phyloP scores from a whole-genome alignment of 306 rosid genomes.

The Dicorynia guianensis region DNA sequence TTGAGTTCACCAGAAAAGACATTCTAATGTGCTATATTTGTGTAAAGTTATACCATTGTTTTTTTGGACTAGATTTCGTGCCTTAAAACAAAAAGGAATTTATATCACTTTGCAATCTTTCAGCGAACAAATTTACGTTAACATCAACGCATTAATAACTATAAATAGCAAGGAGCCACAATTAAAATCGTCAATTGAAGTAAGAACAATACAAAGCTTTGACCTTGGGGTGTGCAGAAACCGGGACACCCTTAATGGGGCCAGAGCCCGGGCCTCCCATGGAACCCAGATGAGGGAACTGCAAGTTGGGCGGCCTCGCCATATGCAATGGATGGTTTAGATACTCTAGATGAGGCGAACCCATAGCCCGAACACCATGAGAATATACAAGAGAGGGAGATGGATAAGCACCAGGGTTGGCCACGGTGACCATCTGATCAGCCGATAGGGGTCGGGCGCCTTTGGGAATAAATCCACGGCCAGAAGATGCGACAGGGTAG shows the following conservation, averaged over 20 bases:
- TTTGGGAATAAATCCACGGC: slow-evolving; percentile 55
- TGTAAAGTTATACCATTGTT: background rate
- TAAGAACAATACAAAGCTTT: background rate
- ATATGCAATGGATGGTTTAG: slow-evolving; percentile 50
- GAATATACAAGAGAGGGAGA: slow-evolving; percentile 54
- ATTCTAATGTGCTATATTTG: background rate
- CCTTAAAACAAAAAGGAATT: slow-evolving; percentile 8
- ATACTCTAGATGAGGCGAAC: slow-evolving; percentile 49
- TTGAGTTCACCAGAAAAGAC: background rate
- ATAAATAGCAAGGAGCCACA: background rate
- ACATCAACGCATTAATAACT: background rate
- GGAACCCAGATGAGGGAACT: slow-evolving; percentile 46
- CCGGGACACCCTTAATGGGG: slow-evolving; percentile 49
- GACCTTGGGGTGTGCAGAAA: slow-evolving; percentile 56
- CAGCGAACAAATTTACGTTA: background rate
- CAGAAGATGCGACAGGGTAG: slow-evolving; percentile 67
- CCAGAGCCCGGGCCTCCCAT: slow-evolving; percentile 1
- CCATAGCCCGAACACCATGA: slow-evolving; percentile 47
- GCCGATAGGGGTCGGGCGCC: slow-evolving; percentile 36
- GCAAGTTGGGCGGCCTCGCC: slow-evolving; percentile 51
- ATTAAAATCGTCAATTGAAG: background rate
- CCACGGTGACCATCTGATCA: slow-evolving; percentile 54
- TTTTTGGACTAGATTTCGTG: background rate
- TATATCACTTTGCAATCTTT: background rate
- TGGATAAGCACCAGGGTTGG: slow-evolving; percentile 46